phyloP scores from a whole-genome alignment of 1,139 yeast genomes.

The Saccharomycopsis crataegensis region DNA sequence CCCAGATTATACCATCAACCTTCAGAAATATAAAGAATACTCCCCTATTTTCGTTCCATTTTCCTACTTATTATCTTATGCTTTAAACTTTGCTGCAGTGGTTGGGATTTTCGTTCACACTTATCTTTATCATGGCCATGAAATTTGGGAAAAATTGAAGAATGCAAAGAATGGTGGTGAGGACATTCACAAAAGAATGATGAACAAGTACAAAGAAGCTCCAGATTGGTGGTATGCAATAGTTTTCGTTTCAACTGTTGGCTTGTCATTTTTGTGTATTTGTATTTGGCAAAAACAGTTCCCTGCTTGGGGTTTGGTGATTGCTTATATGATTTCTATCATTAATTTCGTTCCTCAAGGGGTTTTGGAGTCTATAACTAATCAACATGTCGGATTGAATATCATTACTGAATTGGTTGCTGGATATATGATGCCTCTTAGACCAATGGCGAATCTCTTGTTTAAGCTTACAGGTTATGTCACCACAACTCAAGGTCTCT shows the following conservation, averaged over 20 bases:
- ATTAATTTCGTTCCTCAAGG: conserved; percentile 49
- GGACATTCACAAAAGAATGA: conserved; percentile 57
- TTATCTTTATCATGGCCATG: conserved; percentile 47
- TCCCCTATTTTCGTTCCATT: conserved; percentile 60
- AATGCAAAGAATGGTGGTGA: conserved; percentile 27
- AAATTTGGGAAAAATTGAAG: conserved; percentile 39
- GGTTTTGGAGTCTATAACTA: conserved; percentile 47
- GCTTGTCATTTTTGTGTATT: conserved; percentile 35
- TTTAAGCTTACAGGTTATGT: conserved; percentile 55
- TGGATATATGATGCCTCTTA: conserved; percentile 58
- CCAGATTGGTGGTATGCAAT: conserved; percentile 63
- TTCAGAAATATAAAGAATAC: conserved; percentile 40
- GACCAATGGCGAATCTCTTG: conserved; percentile 52
- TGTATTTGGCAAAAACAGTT: conserved; percentile 35
- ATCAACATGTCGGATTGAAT: conserved; percentile 37
- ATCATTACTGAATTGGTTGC: conserved; percentile 47
- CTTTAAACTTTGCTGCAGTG: conserved; percentile 55
- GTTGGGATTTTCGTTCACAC: conserved; percentile 50
- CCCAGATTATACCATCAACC: conserved; percentile 36
- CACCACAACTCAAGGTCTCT: conserved; percentile 49
- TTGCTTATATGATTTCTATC: conserved; percentile 43
- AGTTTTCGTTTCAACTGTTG: conserved; percentile 42
- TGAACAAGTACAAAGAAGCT: conserved; percentile 49
- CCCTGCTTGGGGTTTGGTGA: conserved; percentile 49
- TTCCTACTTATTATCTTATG: conserved; percentile 57